Percentiles rank a stretch among this genome's conserved stretches.
Conservation (phyloP, 805 yeast species). For the Lachancea lanzarotensis region DNA sequence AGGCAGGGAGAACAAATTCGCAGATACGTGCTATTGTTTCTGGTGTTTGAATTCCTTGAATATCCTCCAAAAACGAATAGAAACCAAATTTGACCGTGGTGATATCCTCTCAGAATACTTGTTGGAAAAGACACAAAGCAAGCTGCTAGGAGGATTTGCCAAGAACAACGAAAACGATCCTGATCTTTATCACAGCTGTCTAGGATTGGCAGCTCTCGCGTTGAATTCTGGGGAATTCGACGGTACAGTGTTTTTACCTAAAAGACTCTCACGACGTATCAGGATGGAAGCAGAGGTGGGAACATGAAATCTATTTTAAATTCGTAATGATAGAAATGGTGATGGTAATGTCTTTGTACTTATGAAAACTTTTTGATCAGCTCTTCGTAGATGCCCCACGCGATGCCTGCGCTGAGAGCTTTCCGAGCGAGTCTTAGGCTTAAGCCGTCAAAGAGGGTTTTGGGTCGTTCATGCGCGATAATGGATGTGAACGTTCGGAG, state of each 20-base stretch:
- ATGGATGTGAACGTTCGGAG: constrained; percentile 36
- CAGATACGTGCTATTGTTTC: constrained; percentile 84
- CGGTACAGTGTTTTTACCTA: constrained; percentile 29
- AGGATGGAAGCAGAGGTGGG: not conserved
- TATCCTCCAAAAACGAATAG: constrained; percentile 30
- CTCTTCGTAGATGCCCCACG: constrained; percentile 97
- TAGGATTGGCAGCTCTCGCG: constrained; percentile 52
- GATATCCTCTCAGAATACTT: constrained; percentile 34
- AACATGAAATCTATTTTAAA: too few species aligned
- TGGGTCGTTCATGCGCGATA: constrained; percentile 41
- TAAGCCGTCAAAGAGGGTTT: constrained; percentile 74
- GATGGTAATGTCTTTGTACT: constrained; percentile 1
- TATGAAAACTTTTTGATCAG: constrained; percentile 41
- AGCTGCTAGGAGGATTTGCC: constrained; percentile 67
- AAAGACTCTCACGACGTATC: not conserved
- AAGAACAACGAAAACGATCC: constrained; percentile 60
- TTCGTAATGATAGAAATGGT: not conserved
- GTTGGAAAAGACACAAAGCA: constrained; percentile 51
- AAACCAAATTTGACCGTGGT: not conserved
- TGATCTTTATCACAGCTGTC: constrained; percentile 62
- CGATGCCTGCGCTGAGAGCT: constrained; percentile 87
- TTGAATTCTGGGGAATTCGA: constrained; percentile 30
- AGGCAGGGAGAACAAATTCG: constrained; percentile 78
- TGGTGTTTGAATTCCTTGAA: constrained; percentile 65
- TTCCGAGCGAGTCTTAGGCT: constrained; percentile 76